Evolutionary conservation across 2,329 filamentous ascomycete genomes (phyloP).

Genomic region (Trichoderma semiorbis): DNA sequence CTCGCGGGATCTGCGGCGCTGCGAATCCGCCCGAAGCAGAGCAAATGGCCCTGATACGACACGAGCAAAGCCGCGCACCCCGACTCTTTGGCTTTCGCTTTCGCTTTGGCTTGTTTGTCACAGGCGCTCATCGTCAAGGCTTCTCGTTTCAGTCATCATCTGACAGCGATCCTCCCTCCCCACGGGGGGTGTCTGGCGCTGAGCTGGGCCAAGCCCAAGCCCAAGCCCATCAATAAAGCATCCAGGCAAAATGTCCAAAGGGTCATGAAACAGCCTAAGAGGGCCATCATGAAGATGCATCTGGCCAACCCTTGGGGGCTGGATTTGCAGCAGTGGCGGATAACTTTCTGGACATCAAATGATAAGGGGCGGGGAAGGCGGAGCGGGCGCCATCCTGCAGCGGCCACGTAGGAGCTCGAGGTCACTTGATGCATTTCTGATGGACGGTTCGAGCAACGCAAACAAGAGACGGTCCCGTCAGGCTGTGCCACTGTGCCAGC

Average conservation of each 20-base stretch:
- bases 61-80: neutral
- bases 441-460: neutral
- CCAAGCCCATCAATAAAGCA: slow-evolving; percentile 12
- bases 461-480: neutral
- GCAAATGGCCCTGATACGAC: neutral
- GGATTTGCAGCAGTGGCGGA: neutral
- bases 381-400: slow-evolving; percentile 19
- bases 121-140: neutral
- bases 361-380: slow-evolving; percentile 12
- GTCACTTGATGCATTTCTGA: slow-evolving; percentile 19
- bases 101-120: neutral
- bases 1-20: neutral
- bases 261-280: slow-evolving; percentile 15
- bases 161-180: slow-evolving; percentile 2
- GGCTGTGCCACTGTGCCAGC: neutral
- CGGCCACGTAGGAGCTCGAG: slow-evolving; percentile 20
- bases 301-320: slow-evolving; percentile 9
- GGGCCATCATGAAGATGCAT: neutral
- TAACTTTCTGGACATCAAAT: neutral
- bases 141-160: slow-evolving; percentile 5
- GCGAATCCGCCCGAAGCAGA: neutral
- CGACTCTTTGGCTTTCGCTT: neutral
- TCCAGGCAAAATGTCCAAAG: neutral
- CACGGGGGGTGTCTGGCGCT: neutral
- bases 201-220: neutral